These are phyloP conservation scores for Metschnikowia henanensis DNA, from an alignment of 805 yeast genomes.

Conservation along the genomic window DNA sequence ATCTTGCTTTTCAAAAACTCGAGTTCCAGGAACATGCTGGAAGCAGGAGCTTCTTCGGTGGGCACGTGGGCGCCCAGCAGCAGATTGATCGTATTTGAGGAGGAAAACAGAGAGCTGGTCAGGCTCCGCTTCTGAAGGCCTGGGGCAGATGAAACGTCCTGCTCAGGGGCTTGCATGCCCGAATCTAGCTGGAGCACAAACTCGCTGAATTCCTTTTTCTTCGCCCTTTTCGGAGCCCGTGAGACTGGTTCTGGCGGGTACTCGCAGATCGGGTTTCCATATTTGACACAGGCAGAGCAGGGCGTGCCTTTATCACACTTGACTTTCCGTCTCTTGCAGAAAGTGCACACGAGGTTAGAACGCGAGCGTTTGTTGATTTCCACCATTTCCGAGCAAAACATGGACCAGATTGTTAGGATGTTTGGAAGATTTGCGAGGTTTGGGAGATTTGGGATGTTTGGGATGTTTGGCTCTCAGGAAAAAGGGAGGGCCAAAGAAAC, in stretches of 20 bases:
- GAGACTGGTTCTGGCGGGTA: slow-evolving; percentile 14
- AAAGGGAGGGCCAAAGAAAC: no score
- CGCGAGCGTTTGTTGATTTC: slow-evolving; percentile 9
- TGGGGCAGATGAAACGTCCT: background rate
- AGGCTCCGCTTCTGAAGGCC: background rate
- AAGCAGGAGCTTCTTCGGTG: background rate
- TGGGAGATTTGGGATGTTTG: background rate
- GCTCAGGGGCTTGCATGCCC: background rate
- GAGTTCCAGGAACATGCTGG: slow-evolving; percentile 19
- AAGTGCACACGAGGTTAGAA: slow-evolving; percentile 22
- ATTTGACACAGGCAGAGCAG: slow-evolving; percentile 31
- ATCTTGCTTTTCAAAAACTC: slow-evolving; percentile 21
- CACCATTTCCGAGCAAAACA: background rate
- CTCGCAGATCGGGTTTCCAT: slow-evolving; percentile 32
- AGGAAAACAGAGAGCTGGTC: background rate
- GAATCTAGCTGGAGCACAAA: slow-evolving; percentile 6
- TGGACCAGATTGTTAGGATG: background rate
- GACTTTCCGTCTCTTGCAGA: slow-evolving; percentile 24
- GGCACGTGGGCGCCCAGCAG: background rate
- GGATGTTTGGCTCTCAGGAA: no score
- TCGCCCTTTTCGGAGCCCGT: slow-evolving; percentile 1
- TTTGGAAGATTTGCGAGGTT: background rate
- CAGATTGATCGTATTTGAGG: slow-evolving; percentile 4
- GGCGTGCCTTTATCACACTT: slow-evolving; percentile 25
- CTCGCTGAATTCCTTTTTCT: slow-evolving; percentile 11